These are phyloP conservation scores for Boechera divaricarpa DNA, from an alignment of 345 rosid genomes.

Conservation along the genomic window DNA sequence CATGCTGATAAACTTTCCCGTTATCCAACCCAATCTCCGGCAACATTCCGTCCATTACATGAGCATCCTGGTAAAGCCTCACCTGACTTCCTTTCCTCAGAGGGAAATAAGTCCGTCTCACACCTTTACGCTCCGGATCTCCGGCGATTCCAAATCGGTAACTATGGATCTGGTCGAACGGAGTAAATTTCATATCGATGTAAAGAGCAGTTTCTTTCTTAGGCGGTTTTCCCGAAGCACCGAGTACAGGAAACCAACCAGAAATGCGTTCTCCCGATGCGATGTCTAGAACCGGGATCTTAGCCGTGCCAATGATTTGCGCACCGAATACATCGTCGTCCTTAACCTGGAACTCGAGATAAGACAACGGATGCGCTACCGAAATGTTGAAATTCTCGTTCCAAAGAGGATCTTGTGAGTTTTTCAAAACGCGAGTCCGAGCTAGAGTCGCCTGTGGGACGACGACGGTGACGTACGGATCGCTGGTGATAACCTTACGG, in stretches of 20 bases:
- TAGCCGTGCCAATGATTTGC: conserved; percentile 63
- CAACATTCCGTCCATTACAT: conserved; percentile 53
- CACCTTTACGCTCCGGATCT: conserved; percentile 67
- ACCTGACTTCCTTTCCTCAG: conserved; percentile 69
- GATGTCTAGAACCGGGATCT: conserved; percentile 57
- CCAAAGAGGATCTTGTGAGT: conserved; percentile 73
- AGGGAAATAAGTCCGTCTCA: conserved; percentile 75
- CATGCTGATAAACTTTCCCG: conserved; percentile 54
- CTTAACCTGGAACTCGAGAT: conserved; percentile 80
- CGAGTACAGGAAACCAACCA: conserved; percentile 60
- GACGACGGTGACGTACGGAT: conserved; percentile 78
- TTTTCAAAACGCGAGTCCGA: conserved; percentile 75
- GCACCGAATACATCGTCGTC: conserved; percentile 88
- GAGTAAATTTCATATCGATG: conserved; percentile 70
- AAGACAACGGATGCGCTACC: conserved; percentile 67
- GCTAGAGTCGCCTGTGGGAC: conserved; percentile 94
- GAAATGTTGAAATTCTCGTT: conserved; percentile 66
- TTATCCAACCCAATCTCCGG: conserved; percentile 59
- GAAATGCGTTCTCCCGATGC: conserved; percentile 51
- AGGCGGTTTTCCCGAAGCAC: conserved; percentile 54
- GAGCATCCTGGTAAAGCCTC: conserved; percentile 92
- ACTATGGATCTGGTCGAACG: conserved; percentile 58
- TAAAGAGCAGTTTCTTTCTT: conserved; percentile 59
- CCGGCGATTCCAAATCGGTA: conserved; percentile 68
- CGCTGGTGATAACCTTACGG: conserved; percentile 71